A percentile compares a stretch with the other conserved stretches of the same genome.
These are phyloP conservation scores for Saprolegnia diclina DNA, from an alignment of 352 stramenopile species.

Conservation along the genomic window DNA sequence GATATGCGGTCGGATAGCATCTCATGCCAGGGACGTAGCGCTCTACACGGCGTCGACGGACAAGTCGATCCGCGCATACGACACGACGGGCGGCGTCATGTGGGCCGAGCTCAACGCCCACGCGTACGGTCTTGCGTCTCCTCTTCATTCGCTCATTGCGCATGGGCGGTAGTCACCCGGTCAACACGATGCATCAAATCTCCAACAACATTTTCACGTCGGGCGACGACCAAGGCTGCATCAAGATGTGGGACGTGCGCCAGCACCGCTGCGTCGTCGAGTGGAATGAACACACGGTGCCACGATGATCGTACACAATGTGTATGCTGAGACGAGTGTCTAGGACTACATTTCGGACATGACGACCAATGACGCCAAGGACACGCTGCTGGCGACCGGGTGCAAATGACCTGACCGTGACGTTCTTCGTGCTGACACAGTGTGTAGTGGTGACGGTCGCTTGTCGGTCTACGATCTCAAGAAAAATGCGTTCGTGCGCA, in stretches of 20 bases:
- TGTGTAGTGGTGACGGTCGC: slow-evolving; percentile 78
- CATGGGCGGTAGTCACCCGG: slow-evolving; percentile 35
- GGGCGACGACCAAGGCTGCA: slow-evolving; percentile 72
- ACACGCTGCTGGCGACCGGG: slow-evolving; percentile 83
- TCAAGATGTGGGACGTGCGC: slow-evolving; percentile 86
- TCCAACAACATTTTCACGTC: slow-evolving; percentile 65
- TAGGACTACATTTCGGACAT: slow-evolving; percentile 94
- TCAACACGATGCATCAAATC: slow-evolving; percentile 71
- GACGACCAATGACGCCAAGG: slow-evolving; percentile 67
- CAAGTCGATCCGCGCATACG: slow-evolving; percentile 78
- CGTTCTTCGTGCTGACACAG: background rate
- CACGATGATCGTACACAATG: slow-evolving; percentile 3
- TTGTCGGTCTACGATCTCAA: slow-evolving; percentile 89
- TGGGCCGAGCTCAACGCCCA: slow-evolving; percentile 80
- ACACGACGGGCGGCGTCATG: slow-evolving; percentile 63
- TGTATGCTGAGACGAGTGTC: slow-evolving; percentile 4
- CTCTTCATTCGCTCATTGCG: background rate
- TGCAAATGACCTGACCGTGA: background rate
- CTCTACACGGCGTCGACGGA: slow-evolving; percentile 72
- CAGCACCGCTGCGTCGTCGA: slow-evolving; percentile 77
- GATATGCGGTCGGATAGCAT: background rate
- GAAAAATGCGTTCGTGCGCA: slow-evolving; percentile 68
- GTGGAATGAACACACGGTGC: slow-evolving; percentile 89
- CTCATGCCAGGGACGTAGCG: slow-evolving; percentile 30
- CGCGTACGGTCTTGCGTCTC: slow-evolving; percentile 37